phyloP scores from a whole-genome alignment of 1,284 basidiomycete species.

The Agroathelia rolfsii region DNA sequence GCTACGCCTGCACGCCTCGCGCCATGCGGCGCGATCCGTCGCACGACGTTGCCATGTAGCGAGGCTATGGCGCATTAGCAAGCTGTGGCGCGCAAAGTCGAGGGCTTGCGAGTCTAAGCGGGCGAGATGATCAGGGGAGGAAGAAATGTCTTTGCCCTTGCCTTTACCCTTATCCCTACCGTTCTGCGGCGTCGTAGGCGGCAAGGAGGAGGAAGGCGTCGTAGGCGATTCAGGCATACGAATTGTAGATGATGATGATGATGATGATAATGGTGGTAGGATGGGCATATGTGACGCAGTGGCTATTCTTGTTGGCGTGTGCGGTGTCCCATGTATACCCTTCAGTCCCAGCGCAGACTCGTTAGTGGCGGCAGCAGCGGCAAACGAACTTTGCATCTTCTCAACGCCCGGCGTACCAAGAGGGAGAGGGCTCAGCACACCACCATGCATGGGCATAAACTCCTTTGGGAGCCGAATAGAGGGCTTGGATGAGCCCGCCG shows the following conservation, averaged over 20 bases:
- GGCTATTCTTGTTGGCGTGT: no score
- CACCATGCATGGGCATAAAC: constrained; percentile 11
- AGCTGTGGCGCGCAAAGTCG: constrained; percentile 26
- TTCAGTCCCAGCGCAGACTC: no score
- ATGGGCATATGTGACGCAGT: no score
- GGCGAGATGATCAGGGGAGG: constrained; percentile 17
- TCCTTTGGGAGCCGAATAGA: no score
- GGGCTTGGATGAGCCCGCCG: no score
- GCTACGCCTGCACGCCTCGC: constrained; percentile 48
- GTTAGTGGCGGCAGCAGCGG: no score
- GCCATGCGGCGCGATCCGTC: constrained; percentile 37
- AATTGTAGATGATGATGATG: constrained; percentile 19
- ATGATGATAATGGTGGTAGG: no score
- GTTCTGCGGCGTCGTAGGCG: constrained; percentile 9
- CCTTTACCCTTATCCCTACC: constrained; percentile 22
- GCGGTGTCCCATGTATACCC: no score
- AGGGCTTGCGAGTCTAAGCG: constrained; percentile 18
- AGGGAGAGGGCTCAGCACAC: constrained; percentile 24
- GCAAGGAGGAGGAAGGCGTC: constrained; percentile 8
- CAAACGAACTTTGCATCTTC: no score
- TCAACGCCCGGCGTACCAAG: no score
- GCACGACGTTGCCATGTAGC: constrained; percentile 33
- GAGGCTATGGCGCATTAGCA: constrained; percentile 22
- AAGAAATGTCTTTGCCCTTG: no score
- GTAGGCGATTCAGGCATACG: constrained; percentile 11